phyloP scores from a whole-genome alignment of 768 basidiomycete species.

The Kwoniella heveanensis region DNA sequence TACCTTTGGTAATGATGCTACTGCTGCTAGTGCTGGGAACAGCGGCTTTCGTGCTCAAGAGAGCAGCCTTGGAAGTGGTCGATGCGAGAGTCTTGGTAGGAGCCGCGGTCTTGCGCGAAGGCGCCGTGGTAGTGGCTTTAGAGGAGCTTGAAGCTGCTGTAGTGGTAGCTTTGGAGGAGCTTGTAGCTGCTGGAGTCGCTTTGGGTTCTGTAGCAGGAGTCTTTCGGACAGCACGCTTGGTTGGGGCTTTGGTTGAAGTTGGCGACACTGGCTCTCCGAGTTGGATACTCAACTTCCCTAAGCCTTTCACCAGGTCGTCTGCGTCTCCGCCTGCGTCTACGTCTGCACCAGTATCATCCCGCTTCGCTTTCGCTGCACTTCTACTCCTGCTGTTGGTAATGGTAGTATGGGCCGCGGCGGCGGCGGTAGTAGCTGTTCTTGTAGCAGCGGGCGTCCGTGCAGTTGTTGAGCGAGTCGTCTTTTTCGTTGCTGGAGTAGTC shows the following conservation, averaged over 20 bases:
- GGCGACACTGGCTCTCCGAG: constrained; percentile 13
- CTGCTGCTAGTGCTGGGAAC: not conserved
- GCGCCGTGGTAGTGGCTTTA: not conserved
- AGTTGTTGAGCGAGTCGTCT: not conserved
- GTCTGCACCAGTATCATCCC: too few relatives aligned
- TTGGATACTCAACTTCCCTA: constrained; percentile 15
- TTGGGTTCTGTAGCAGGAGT: not conserved
- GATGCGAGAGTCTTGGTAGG: not conserved
- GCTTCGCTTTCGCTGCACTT: not conserved
- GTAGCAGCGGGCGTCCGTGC: not conserved
- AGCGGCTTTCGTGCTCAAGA: not conserved
- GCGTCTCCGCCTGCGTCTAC: not conserved
- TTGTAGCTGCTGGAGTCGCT: not conserved
- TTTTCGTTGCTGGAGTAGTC: not conserved
- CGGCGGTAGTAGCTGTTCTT: not conserved
- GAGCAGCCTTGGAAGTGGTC: not conserved
- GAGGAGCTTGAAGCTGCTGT: not conserved
- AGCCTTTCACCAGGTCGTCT: constrained; percentile 18
- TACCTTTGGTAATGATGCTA: not conserved
- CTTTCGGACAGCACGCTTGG: not conserved
- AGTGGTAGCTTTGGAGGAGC: constrained; percentile 7
- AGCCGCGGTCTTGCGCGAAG: not conserved
- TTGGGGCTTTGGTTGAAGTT: constrained; percentile 2
- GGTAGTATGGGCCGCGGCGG: not conserved
- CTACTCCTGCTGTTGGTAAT: constrained; percentile 4